Evolutionary conservation across 2,329 filamentous ascomycete genomes (phyloP).

Genomic region (Exophiala bonariae): DNA sequence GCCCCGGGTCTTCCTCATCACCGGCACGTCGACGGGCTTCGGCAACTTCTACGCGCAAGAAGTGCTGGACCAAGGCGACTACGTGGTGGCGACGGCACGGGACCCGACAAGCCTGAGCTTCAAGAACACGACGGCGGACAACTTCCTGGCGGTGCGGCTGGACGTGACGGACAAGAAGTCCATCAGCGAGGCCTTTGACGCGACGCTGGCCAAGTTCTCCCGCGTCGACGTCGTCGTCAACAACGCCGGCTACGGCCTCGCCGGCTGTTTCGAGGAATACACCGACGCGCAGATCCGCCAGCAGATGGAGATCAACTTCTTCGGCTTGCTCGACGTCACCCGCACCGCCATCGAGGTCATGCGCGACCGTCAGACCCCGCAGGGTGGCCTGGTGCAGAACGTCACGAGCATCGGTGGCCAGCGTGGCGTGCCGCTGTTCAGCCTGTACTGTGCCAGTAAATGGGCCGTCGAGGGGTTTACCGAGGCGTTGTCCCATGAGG

Average conservation of each 20-base stretch:
- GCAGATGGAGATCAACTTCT: slow-evolving; percentile 63
- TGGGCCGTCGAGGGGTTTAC: slow-evolving; percentile 51
- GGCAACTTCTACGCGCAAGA: slow-evolving; percentile 40
- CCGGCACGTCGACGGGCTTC: slow-evolving; percentile 47
- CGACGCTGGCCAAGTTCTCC: slow-evolving; percentile 49
- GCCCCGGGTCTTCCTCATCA: slow-evolving; percentile 38
- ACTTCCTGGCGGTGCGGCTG: slow-evolving; percentile 51
- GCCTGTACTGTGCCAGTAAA: slow-evolving; percentile 45
- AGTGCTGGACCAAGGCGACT: slow-evolving; percentile 40
- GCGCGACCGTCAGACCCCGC: slow-evolving; percentile 29
- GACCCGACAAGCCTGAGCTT: slow-evolving; percentile 30
- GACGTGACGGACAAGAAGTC: slow-evolving; percentile 51
- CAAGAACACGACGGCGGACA: slow-evolving; percentile 30
- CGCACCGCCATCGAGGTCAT: slow-evolving; percentile 29
- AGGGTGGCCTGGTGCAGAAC: slow-evolving; percentile 56
- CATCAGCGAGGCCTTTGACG: slow-evolving; percentile 46
- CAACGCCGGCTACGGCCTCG: slow-evolving; percentile 61
- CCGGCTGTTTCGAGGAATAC: slow-evolving; percentile 55
- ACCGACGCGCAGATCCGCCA: slow-evolving; percentile 49
- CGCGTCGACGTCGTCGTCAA: slow-evolving; percentile 62
- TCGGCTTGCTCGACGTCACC: slow-evolving; percentile 57
- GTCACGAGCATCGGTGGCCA: slow-evolving; percentile 55
- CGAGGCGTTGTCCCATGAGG: slow-evolving; percentile 46
- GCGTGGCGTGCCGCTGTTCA: slow-evolving; percentile 35
- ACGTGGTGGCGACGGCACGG: slow-evolving; percentile 45